Base-by-base conservation (phyloP, 371 early-diverging fungal species). In the Rhizopus arrhizus region DNA sequence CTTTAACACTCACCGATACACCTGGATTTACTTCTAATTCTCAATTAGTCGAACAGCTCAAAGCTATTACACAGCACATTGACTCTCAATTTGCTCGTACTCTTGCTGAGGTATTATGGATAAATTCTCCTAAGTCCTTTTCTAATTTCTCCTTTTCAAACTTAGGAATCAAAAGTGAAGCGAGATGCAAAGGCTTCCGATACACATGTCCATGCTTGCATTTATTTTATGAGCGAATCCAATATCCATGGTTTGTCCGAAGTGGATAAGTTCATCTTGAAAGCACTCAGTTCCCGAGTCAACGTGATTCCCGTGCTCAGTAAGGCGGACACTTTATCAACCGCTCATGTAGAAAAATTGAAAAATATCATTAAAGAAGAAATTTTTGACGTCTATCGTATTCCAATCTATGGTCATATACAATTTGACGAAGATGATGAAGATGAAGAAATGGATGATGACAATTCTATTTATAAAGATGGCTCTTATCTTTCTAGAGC, bases 241-340 rank as follows among this genome's bases (percentile, higher is more conserved):
- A 86, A 84, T n/a, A 55, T 57, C 3, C 50, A 49, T 9, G 78
- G 81, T 4, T 78, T 95, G 42, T 85, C 88, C 33, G 91, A 93
- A 32, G 70, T 91, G 10, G 97, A 97, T 62, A 86, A 92, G 56
- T 91, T 91, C 65, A 89, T 95, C 59, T 83, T 97, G 77, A 85
- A 88, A 65, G 75, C 85, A 41, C 80, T 97, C 35, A 89, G 89
- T 35, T 81, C 89, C 11, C 87, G 94, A 32, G 95, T 94, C 36
- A 97, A 97, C 72, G 78, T 97, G 43, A 90, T 99, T 53, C 99
- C 99, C 0, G 88, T 99, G 42, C 90, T 99, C 69, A 91, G 98
- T n/a, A 96, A 98, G 58, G 89, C 96, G 8, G 99, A 99, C 64
- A 93, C 92, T 4, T 77, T 98, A 67, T 96, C 98, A 11, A 80